Evolutionary conservation across 148 eudicot species (phyloP).

Genomic region (Dysphania ambrosioides): DNA sequence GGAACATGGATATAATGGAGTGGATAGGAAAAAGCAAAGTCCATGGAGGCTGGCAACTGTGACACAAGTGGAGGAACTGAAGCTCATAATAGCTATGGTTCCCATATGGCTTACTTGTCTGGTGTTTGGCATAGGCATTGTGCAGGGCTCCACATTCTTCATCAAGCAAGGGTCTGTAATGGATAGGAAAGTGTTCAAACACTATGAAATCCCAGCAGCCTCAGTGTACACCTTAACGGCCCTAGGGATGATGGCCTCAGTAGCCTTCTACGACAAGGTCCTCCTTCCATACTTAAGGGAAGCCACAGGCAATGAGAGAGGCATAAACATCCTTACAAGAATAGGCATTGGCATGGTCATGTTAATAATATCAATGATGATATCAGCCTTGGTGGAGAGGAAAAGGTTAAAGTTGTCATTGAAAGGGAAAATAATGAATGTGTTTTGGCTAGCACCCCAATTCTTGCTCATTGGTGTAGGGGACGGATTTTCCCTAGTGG

Average conservation of each 20-base stretch:
- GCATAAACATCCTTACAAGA: slow-evolving; percentile 47
- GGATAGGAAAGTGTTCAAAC: slow-evolving; percentile 29
- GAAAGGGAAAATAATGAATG: slow-evolving; percentile 31
- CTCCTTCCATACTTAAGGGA: slow-evolving; percentile 45
- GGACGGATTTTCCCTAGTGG: slow-evolving; percentile 55
- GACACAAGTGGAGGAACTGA: slow-evolving; percentile 56
- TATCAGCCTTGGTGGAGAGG: slow-evolving; percentile 45
- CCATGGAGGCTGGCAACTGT: slow-evolving; percentile 63
- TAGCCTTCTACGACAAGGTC: slow-evolving; percentile 42
- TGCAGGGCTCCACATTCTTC: slow-evolving; percentile 56
- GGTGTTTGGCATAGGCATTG: slow-evolving; percentile 46
- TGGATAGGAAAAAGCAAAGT: slow-evolving; percentile 4
- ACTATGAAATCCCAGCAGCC: slow-evolving; percentile 53
- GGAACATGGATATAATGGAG: slow-evolving; percentile 3
- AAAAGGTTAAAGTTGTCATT: slow-evolving; percentile 29
- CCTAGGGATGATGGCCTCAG: slow-evolving; percentile 34
- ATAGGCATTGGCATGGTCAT: slow-evolving; percentile 59
- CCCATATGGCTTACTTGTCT: slow-evolving; percentile 58
- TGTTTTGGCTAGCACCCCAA: slow-evolving; percentile 59
- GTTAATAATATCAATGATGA: slow-evolving; percentile 30
- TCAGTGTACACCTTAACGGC: slow-evolving; percentile 34
- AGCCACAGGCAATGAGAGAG: slow-evolving; percentile 46
- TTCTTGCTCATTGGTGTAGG: slow-evolving; percentile 46
- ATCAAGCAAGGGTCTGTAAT: slow-evolving; percentile 47
- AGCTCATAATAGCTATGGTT: slow-evolving; percentile 46